These are phyloP conservation scores for Vinca minor DNA, from an alignment of 257 asterid species.

Conservation along the genomic window DNA sequence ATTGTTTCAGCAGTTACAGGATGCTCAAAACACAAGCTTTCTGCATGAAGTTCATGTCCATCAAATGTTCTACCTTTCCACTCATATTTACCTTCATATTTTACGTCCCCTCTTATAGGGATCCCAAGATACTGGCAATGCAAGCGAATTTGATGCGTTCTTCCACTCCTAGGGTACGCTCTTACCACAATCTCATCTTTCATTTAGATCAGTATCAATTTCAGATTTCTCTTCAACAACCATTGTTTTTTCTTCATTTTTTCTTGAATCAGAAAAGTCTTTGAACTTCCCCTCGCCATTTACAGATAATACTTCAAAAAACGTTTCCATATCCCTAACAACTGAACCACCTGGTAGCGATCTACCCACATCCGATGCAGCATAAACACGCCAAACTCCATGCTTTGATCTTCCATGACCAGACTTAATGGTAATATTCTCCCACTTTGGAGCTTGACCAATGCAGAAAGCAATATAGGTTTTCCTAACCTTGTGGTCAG, in stretches of 20 bases:
- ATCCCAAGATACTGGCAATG: conserved; percentile 91
- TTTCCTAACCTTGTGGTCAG: conserved; percentile 63
- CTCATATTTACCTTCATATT: conserved; percentile 81
- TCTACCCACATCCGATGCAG: conserved; percentile 62
- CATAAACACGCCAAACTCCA: conserved; percentile 98
- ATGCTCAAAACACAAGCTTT: conserved; percentile 75
- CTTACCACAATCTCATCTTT: conserved; percentile 57
- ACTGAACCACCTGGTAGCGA: conserved; percentile 75
- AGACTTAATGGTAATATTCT: conserved; percentile 42
- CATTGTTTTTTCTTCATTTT: conserved; percentile 24
- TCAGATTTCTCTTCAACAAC: conserved; percentile 52
- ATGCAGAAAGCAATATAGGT: conserved; percentile 65
- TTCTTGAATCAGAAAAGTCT: conserved; percentile 26
- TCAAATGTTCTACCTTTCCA: conserved; percentile 54
- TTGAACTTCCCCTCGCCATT: conserved; percentile 31
- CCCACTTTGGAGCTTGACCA: conserved; percentile 62
- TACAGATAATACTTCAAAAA: conserved; percentile 51
- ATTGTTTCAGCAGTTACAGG: conserved; percentile 56
- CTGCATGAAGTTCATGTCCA: conserved; percentile 91
- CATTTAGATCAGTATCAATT: conserved; percentile 29
- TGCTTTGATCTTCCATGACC: conserved; percentile 89
- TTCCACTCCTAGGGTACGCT: conserved; percentile 77
- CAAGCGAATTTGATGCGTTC: conserved; percentile 92
- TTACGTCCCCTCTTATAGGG: conserved; percentile 80
- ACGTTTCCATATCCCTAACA: conserved; percentile 78